phyloP scores from a whole-genome alignment of 306 rosid species.

The Senna siamea region DNA sequence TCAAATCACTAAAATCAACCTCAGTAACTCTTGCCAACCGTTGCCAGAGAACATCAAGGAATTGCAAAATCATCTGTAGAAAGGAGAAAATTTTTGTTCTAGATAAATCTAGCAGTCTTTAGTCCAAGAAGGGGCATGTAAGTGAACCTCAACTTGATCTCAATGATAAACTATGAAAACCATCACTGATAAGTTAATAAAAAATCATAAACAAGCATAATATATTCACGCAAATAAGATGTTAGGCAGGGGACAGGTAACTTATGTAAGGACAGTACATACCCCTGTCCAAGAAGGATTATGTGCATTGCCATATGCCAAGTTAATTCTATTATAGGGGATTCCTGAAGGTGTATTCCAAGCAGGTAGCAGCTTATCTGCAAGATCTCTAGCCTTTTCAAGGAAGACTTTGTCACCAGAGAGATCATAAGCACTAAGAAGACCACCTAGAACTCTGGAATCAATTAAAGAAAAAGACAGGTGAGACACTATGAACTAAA shows the following conservation, averaged over 20 bases:
- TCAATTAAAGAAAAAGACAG: slow-evolving; percentile 35
- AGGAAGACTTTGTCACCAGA: slow-evolving; percentile 63
- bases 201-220: neutral
- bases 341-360: slow-evolving; percentile 77
- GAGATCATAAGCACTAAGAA: slow-evolving; percentile 71
- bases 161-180: neutral
- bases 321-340: slow-evolving; percentile 66
- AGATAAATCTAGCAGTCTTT: slow-evolving; percentile 13
- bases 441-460: slow-evolving; percentile 67
- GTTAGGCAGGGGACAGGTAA: slow-evolving; percentile 1
- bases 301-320: slow-evolving; percentile 53
- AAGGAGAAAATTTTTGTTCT: neutral
- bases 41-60: slow-evolving; percentile 15
- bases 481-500: slow-evolving; percentile 26
- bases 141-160: neutral
- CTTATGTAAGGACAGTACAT: slow-evolving; percentile 35
- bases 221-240: neutral
- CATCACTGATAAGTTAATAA: neutral
- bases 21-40: too few relatives aligned
- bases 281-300: slow-evolving; percentile 68
- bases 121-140: slow-evolving; percentile 8
- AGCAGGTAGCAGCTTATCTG: slow-evolving; percentile 70
- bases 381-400: slow-evolving; percentile 65
- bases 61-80: neutral
- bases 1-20: too few relatives aligned